Percentiles rank a stretch among this genome's conserved stretches.
Conservation (phyloP, 768 basidiomycete genomes). For the Pholiota molesta region DNA sequence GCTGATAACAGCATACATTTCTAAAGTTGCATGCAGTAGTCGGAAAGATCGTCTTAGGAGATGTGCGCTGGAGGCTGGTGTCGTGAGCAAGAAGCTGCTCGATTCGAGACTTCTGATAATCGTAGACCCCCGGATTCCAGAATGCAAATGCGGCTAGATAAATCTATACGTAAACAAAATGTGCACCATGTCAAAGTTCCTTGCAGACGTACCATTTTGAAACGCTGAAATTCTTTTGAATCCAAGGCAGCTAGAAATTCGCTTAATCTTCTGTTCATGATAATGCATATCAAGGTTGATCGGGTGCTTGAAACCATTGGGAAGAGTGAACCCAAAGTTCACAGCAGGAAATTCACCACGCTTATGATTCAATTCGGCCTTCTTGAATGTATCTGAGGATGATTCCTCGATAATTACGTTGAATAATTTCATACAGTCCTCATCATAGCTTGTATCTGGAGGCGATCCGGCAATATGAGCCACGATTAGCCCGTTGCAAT, state of each 20-base stretch:
- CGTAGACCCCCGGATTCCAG: background rate
- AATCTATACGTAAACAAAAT: too few relatives aligned
- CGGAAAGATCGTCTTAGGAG: background rate
- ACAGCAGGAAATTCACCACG: slow-evolving; percentile 5
- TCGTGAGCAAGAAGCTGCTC: background rate
- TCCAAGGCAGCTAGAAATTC: background rate
- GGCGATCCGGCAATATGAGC: too few relatives aligned
- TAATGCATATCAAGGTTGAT: background rate
- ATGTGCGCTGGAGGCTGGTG: background rate
- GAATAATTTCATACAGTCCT: too few relatives aligned
- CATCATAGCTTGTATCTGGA: too few relatives aligned
- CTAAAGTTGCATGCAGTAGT: slow-evolving; percentile 4
- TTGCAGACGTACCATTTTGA: slow-evolving; percentile 1
- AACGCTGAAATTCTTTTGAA: background rate
- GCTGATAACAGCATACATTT: slow-evolving; percentile 13
- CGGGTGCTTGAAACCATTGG: slow-evolving; percentile 1
- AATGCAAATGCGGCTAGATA: background rate
- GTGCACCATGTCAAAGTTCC: too few relatives aligned
- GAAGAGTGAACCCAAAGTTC: slow-evolving; percentile 8
- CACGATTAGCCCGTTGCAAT: too few relatives aligned
- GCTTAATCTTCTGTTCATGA: background rate
- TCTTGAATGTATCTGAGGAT: background rate
- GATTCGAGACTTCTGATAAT: background rate
- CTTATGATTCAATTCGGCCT: background rate
- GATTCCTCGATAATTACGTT: too few relatives aligned